A percentile compares a stretch with the other conserved stretches of the same genome.
Evolutionary conservation across 495 filamentous ascomycete species (phyloP).

Genomic region (Lepidopterella palustris): DNA sequence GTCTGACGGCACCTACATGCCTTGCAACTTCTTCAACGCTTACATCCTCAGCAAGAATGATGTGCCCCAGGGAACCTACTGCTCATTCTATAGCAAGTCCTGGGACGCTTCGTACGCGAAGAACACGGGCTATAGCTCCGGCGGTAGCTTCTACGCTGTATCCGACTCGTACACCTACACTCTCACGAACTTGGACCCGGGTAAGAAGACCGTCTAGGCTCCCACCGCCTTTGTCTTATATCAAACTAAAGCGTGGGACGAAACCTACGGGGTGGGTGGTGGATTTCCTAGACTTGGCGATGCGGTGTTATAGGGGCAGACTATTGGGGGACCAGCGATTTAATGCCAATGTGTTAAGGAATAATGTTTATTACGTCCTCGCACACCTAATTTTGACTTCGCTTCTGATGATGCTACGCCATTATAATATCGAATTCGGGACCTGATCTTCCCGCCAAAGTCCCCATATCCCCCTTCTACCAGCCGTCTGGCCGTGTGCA

Average conservation of each 20-base stretch:
- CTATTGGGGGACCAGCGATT: background rate
- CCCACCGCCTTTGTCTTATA: background rate
- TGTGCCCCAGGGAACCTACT: slow-evolving; percentile 29
- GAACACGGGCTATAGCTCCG: slow-evolving; percentile 21
- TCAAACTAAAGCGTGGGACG: background rate
- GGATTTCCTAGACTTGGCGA: too few relatives aligned
- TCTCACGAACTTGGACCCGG: background rate
- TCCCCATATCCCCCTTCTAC: too few relatives aligned
- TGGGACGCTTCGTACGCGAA: too few relatives aligned
- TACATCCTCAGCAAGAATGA: slow-evolving; percentile 43
- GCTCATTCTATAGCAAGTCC: slow-evolving; percentile 33
- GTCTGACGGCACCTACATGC: slow-evolving; percentile 29
- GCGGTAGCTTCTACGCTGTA: background rate
- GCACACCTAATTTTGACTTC: background rate
- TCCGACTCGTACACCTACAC: background rate
- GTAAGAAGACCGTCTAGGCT: background rate
- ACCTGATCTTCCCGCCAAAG: too few relatives aligned
- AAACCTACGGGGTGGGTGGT: too few relatives aligned
- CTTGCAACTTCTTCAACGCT: slow-evolving; percentile 43
- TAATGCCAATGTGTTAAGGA: background rate
- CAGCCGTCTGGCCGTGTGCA: too few relatives aligned
- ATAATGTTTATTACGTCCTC: background rate
- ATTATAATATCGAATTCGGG: too few relatives aligned
- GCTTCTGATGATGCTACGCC: background rate
- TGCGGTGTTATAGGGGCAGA: too few relatives aligned